Evolutionary conservation across 345 rosid species (phyloP), one percentile per base, ranked within the genome.

Genomic region (Hibiscus syriacus): DNA sequence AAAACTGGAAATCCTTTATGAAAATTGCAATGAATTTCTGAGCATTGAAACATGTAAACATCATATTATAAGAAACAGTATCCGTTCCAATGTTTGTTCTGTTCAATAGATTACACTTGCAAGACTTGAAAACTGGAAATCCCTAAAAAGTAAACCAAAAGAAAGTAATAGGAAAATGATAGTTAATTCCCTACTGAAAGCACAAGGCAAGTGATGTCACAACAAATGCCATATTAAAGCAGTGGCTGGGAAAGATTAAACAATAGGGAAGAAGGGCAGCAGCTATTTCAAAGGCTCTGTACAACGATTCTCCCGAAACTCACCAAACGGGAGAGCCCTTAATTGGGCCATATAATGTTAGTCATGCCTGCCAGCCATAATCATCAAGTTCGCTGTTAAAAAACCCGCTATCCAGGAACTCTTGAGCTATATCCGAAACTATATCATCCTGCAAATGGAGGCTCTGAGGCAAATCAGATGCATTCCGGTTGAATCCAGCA

Each of bases 381-480:
- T 80, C 85, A 14, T 86, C 98, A 74, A 85, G 79, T 71, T 86
- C 97, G 53, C 60, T 81, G 86, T 81, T 82, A 80, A 90, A 90
- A 74, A 85, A 84, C 22, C 83, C 90, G 66, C 76, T 78, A 36
- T 85, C 87, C 3, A 75, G 46, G 74, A 93, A 87, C 73, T 81
- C 94, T 17, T 80, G 79, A 53, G 85, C 82, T 65, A 90, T 82
- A 74, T 90, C 94, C 2, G 83, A 77, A 58, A 81, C 82, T 43
- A 84, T 68, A 53, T 89, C 97, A 20, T 82, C 88, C 65, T 70
- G 85, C 68, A 79, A 59, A 50, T 79, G 87, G 34, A 79, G 85
- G 73, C 78, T 80, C 76, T 84, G 86, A 30, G 80, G 64, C 80
- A 88, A 26, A 32, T 81, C 87, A 8, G 70, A 63, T 6, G 73